Base-by-base conservation (phyloP, 306 rosid genomes). In the Albizia julibrissin region DNA sequence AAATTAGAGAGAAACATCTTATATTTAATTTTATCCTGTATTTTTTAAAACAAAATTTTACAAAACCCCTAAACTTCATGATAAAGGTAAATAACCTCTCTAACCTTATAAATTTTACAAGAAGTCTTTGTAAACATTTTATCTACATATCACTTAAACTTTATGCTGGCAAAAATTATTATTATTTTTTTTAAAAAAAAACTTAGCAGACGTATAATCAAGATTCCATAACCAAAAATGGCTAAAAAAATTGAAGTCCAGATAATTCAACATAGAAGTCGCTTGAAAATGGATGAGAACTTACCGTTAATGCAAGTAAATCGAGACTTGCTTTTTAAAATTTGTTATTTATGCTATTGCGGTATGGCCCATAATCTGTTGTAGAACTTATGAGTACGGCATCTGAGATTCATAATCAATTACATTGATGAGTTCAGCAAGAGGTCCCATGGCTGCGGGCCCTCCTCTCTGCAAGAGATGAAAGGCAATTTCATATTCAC, bases 401-500 rank as follows among this genome's bases (percentile, higher is more conserved):
- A 68, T 50, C 70, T 29, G 77, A 10, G 26, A 56, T 67, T 77
- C 77, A 62, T 69, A 86, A 50, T 74, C 80, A 72, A 88, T 73
- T 50, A 65, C 72, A 77, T 67, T 85, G 46, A 82, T 75, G 33
- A 93, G 75, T 82, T 93, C 97, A 16, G 89, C 93, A 58, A 88
- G 91, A 19, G 94, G 83, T 65, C 90, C 96, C 76, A 93, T 85
- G 44, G 94, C 94, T 13, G 85, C 86, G 18, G 79, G 31, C n/a
- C 97, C 94, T 1, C 96, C 94, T 88, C 87, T 87, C 79, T 89
- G 93, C 8, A 93, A 86, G n/a, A 91, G 87, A 74, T 90, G 84
- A 47, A 91, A 75, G 79, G 96, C 96, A 8, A 91, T 87, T 85
- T 93, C 96, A 69, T 81, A 79, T 67, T 91, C 96, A 59, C 86